Conservation (phyloP, 352 stramenopile species). For the Phytophthora fragariae region DNA sequence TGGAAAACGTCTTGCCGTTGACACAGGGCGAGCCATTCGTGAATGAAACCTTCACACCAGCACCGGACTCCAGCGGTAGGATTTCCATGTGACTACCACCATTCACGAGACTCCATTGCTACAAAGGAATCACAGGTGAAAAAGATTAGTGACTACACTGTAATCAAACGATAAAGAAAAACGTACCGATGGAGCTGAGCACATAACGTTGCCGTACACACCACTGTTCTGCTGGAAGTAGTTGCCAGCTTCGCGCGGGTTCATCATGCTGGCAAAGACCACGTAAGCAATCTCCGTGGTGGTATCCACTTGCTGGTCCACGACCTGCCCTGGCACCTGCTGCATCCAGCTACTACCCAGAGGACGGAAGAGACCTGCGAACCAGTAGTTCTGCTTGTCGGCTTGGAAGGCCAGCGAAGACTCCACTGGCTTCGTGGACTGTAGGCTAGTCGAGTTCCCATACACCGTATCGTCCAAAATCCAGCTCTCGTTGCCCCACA, state of each 20-base stretch:
- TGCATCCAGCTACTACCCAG: conserved; percentile 61
- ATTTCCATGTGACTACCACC: conserved; percentile 75
- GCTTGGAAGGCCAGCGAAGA: conserved; percentile 57
- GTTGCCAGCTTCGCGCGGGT: conserved; percentile 66
- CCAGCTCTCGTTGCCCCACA: conserved; percentile 76
- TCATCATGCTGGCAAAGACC: conserved; percentile 61
- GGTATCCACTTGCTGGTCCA: conserved; percentile 66
- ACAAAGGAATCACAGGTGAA: conserved; percentile 15
- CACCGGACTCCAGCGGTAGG: conserved; percentile 57
- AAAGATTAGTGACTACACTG: conserved; percentile 7
- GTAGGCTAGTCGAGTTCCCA: conserved; percentile 39
- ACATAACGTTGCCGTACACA: conserved; percentile 77
- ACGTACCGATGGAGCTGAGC: conserved; percentile 67
- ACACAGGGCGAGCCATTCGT: conserved; percentile 60
- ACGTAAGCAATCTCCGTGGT: conserved; percentile 58
- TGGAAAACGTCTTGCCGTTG: conserved; percentile 55
- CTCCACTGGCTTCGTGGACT: conserved; percentile 48
- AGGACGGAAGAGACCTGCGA: conserved; percentile 70
- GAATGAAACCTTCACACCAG: conserved; percentile 66
- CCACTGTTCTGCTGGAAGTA: conserved; percentile 73
- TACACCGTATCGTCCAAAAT: conserved; percentile 54
- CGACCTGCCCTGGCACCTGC: conserved; percentile 61
- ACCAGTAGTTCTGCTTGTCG: conserved; percentile 55
- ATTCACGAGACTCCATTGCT: conserved; percentile 80
- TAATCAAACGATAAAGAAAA: background rate